phyloP scores from a whole-genome alignment of 2,329 filamentous ascomycete species.

The Dothidotthia symphoricarpi region DNA sequence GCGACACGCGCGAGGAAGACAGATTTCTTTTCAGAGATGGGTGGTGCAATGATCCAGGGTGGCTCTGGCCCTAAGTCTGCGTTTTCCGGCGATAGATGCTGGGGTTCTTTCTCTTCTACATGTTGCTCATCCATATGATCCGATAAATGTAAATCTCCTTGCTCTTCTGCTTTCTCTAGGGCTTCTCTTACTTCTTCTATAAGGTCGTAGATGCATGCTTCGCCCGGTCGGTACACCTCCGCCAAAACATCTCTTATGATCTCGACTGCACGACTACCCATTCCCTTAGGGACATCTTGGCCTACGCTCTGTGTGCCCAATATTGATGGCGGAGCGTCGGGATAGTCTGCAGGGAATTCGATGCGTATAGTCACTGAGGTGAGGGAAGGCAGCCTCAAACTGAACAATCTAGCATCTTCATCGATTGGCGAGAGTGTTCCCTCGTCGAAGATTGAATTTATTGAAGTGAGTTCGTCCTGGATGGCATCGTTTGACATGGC shows the following conservation, averaged over 20 bases:
- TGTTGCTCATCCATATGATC: slow-evolving; percentile 14
- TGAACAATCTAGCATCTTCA: slow-evolving; percentile 34
- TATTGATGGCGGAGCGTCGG: slow-evolving; percentile 68
- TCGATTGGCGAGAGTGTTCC: slow-evolving; percentile 53
- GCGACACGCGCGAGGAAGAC: slow-evolving; percentile 81
- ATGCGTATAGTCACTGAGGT: slow-evolving; percentile 56
- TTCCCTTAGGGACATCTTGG: slow-evolving; percentile 63
- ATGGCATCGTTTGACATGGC: slow-evolving; percentile 48
- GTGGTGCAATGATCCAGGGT: slow-evolving; percentile 71
- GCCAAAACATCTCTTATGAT: slow-evolving; percentile 66
- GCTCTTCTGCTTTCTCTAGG: slow-evolving; percentile 50
- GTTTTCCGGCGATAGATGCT: neutral
- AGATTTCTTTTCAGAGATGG: slow-evolving; percentile 78
- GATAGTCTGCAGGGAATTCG: slow-evolving; percentile 72
- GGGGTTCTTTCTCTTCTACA: slow-evolving; percentile 2
- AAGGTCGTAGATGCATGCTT: slow-evolving; percentile 88
- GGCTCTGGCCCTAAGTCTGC: slow-evolving; percentile 47
- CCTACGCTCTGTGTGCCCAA: slow-evolving; percentile 78
- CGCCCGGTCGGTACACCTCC: slow-evolving; percentile 67
- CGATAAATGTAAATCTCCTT: slow-evolving; percentile 27
- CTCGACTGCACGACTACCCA: slow-evolving; percentile 68
- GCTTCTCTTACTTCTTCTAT: slow-evolving; percentile 62
- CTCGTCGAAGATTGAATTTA: slow-evolving; percentile 80
- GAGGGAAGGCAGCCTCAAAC: slow-evolving; percentile 65
- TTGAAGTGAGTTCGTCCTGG: slow-evolving; percentile 71